Base-by-base conservation (phyloP, 2,329 filamentous ascomycete genomes). In the Trichoderma arundinaceum region DNA sequence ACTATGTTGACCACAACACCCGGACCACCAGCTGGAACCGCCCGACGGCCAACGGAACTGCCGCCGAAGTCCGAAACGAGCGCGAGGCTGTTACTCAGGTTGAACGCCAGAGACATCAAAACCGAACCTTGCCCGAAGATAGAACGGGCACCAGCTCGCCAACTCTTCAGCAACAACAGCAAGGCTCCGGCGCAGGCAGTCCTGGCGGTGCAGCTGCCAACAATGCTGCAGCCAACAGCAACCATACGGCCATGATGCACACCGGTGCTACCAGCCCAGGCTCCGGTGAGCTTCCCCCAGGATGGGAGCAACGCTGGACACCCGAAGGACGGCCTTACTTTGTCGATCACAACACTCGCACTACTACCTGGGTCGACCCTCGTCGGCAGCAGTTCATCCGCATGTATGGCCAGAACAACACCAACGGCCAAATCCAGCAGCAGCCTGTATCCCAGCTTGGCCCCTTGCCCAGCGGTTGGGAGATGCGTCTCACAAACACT, bases 401-500 rank as follows among this genome's bases (percentile, higher is more conserved):
- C 66, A 97, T 98, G 92, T 99, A 99, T 75, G 94, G 94, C 2
- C 92, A 94, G 72, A 95, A 92, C 78, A 91, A 90, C 68, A 87
- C 88, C 71, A 93, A 90, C 72, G 94, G 92, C 54, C 91, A 89
- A 61, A 97, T 98, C 70, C 94, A 98, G 78, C 94, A 97, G 76
- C 95, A 99, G 79, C 94, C 95, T 0, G 95, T 99, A 2, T 98
- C 95, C 2, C 95, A 99, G 77, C 86, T 99, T 52, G 95, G 95
- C 4, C 95, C 95, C 32, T 80, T 99, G 54, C 95, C 95, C 3
- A 98, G 95, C 74, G 95, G 95, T 2, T 99, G 95, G 95, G 95
- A 99, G 83, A 99, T 99, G 95, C 92, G 95, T 67, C 88, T 99
- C 59, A 99, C 95, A 61, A 98, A 99, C 78, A 99, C 95, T 13